Evolutionary conservation across 1,284 basidiomycete genomes (phyloP), one percentile per base, ranked within the genome.

Genomic region (Malassezia nana): DNA sequence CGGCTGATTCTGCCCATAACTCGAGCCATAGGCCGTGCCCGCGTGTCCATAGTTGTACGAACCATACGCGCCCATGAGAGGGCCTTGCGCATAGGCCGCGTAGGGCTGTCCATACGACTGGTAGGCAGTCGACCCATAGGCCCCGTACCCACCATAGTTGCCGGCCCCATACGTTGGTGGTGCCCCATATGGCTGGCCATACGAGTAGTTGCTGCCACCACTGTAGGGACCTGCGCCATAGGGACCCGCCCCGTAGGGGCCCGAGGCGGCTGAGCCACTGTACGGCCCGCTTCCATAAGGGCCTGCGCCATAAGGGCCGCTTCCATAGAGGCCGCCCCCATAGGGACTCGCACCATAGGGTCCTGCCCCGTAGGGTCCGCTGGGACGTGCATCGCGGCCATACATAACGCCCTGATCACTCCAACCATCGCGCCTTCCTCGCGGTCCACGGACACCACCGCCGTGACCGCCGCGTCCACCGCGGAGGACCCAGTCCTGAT

Each of bases 401-500:
- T 50, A 32, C 47, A 47, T 16, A 15, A 31, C 29, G 18, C 38
- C 35, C 18, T 47, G 45, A 24, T 44, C 40, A 13, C 47, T 30
- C 32, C 45, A 43, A 15, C 30, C 32, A 29, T 50, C 40, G 28
- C 46, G 40, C n/a, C 38, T 43, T 3, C 48, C 30, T 26, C 62
- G 55, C 32, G 56, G 54, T 38, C 66, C 63, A 18, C 63, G 45
- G 15, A 64, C 66, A 3, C 62, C 52, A 9, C 68, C 58, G 32
- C 61, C 57, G n/a, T 42, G 28, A 0, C 59, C 60, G 8, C 65
- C 63, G 5, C 65, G 46, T 16, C 64, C 62, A 1, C 79, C 80
- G 2, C 79, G 69, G 20, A 79, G 74, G 1, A 81, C 79, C 52
- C 75, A 77, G 52, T 94, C 87, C 46, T 85, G 78, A 74, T 99